phyloP scores from a whole-genome alignment of 306 rosid genomes.

The Castanea sativa region DNA sequence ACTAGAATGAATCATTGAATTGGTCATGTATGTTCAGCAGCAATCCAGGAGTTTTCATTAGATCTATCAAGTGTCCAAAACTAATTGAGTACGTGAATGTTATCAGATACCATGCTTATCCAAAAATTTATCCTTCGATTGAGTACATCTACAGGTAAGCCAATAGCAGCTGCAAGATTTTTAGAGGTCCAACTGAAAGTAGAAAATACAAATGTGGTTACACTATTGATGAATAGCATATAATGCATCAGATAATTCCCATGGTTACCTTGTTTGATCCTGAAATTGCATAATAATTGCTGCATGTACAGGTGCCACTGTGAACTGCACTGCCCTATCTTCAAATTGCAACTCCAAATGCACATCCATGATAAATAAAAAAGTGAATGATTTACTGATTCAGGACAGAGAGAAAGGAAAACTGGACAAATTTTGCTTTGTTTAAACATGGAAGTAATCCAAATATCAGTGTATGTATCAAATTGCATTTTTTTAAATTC shows the following conservation, averaged over 20 bases:
- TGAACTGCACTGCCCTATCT: slow-evolving; percentile 76
- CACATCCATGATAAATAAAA: background rate
- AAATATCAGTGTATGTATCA: background rate
- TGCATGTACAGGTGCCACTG: slow-evolving; percentile 82
- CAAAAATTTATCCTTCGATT: slow-evolving; percentile 81
- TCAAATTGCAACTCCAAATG: slow-evolving; percentile 93
- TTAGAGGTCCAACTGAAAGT: slow-evolving; percentile 79
- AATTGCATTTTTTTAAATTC: background rate
- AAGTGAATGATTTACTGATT: background rate
- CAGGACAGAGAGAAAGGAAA: background rate
- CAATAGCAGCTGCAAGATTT: slow-evolving; percentile 73
- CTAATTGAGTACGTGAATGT: background rate
- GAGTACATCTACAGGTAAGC: slow-evolving; percentile 67
- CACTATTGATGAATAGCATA: slow-evolving; percentile 7
- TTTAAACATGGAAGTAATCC: background rate
- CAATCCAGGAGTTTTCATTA: background rate
- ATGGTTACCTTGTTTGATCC: slow-evolving; percentile 61
- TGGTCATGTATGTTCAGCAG: background rate
- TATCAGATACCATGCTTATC: slow-evolving; percentile 70
- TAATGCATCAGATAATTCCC: slow-evolving; percentile 8
- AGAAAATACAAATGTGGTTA: slow-evolving; percentile 10
- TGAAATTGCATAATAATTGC: slow-evolving; percentile 84
- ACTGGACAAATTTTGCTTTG: background rate
- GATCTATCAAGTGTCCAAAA: background rate
- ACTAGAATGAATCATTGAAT: background rate